Percentiles rank a stretch among this genome's conserved stretches.
phyloP scores from a whole-genome alignment of 495 filamentous ascomycete species.

The Chaetomidium leptoderma region DNA sequence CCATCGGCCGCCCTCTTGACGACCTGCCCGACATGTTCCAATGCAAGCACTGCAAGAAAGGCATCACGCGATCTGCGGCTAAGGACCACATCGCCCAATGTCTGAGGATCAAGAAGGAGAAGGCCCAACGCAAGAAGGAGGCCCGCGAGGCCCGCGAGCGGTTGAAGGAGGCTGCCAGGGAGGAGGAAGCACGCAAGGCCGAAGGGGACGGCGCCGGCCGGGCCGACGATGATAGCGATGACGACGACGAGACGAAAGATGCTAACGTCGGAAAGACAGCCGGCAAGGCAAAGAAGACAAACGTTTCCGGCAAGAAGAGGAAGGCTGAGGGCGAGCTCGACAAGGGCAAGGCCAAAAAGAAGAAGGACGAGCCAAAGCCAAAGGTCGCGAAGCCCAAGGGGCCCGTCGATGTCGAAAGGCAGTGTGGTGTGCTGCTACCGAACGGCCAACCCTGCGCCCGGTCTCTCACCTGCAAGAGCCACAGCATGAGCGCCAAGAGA shows the following conservation, averaged over 20 bases:
- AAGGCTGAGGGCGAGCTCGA: slow-evolving; percentile 79
- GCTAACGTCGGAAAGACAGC: slow-evolving; percentile 50
- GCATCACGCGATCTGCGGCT: slow-evolving; percentile 56
- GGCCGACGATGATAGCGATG: slow-evolving; percentile 73
- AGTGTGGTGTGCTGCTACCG: slow-evolving; percentile 86
- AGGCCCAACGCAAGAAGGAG: slow-evolving; percentile 72
- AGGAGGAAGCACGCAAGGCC: slow-evolving; percentile 55
- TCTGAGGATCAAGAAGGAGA: slow-evolving; percentile 67
- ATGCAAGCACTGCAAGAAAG: slow-evolving; percentile 81
- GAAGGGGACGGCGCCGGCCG: slow-evolving; percentile 51
- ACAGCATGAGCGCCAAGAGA: slow-evolving; percentile 94
- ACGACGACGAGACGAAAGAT: slow-evolving; percentile 39
- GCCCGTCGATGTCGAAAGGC: slow-evolving; percentile 93
- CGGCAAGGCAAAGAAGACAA: slow-evolving; percentile 70
- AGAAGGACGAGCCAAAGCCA: slow-evolving; percentile 91
- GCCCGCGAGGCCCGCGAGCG: slow-evolving; percentile 69
- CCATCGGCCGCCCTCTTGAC: slow-evolving; percentile 67
- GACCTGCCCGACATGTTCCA: slow-evolving; percentile 62
- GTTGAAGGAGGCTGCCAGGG: slow-evolving; percentile 53
- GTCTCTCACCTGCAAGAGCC: slow-evolving; percentile 92
- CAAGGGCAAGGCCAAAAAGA: slow-evolving; percentile 80
- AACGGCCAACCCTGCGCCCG: slow-evolving; percentile 83
- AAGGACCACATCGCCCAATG: slow-evolving; percentile 66
- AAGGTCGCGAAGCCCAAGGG: slow-evolving; percentile 86
- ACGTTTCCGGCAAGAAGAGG: slow-evolving; percentile 67